phyloP scores from a whole-genome alignment of 176 grass and related monocot genomes.

The Chrysopogon serrulatus region DNA sequence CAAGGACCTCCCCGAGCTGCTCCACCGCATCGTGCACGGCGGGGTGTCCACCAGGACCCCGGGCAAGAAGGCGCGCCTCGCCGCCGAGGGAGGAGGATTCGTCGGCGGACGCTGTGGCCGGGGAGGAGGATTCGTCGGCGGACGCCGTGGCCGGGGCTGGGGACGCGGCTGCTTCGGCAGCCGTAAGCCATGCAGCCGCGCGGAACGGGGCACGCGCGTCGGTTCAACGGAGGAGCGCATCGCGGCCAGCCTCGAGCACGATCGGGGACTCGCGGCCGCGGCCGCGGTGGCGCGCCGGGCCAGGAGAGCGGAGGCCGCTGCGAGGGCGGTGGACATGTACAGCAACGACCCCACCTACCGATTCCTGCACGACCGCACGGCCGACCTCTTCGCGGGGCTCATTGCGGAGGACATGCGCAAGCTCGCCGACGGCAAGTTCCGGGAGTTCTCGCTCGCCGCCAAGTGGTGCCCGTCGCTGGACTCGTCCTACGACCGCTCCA shows the following conservation, averaged over 20 bases:
- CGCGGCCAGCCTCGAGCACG: slow-evolving; percentile 32
- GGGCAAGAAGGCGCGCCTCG: slow-evolving; percentile 38
- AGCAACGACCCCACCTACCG: slow-evolving; percentile 44
- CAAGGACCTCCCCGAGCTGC: slow-evolving; percentile 94
- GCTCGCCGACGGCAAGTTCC: slow-evolving; percentile 31
- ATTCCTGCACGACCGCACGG: slow-evolving; percentile 64
- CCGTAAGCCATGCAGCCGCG: neutral
- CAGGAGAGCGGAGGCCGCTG: slow-evolving; percentile 36
- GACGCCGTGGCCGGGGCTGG: neutral
- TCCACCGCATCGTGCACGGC: slow-evolving; percentile 65
- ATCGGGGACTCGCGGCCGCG: neutral
- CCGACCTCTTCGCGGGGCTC: slow-evolving; percentile 59
- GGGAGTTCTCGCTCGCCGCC: slow-evolving; percentile 56
- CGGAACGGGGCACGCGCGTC: neutral
- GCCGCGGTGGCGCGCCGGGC: slow-evolving; percentile 20
- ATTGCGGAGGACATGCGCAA: slow-evolving; percentile 57
- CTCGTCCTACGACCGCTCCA: slow-evolving; percentile 78
- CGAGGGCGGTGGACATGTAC: slow-evolving; percentile 50
- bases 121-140: neutral
- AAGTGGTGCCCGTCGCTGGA: slow-evolving; percentile 89
- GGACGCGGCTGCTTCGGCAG: neutral
- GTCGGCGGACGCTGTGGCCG: neutral
- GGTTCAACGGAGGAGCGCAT: slow-evolving; percentile 35
- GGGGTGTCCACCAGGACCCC: slow-evolving; percentile 37
- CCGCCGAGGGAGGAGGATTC: neutral